These are phyloP conservation scores for Cyclocybe cylindracea DNA, from an alignment of 768 basidiomycete genomes.

Conservation along the genomic window DNA sequence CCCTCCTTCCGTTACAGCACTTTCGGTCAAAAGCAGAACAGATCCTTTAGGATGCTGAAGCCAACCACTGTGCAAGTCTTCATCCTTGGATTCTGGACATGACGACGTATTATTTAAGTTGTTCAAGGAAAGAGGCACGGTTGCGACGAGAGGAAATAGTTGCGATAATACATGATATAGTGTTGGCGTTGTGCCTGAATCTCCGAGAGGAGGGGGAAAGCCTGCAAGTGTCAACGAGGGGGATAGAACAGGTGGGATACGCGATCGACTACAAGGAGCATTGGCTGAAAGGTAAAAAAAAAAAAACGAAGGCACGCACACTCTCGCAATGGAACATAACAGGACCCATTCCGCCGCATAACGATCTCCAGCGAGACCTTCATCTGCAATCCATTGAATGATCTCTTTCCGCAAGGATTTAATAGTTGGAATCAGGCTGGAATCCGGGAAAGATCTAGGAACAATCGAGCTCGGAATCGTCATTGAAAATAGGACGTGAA, in stretches of 20 bases:
- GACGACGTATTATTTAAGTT: constrained; percentile 60
- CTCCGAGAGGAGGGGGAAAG: constrained; percentile 50
- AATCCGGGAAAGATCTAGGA: constrained; percentile 37
- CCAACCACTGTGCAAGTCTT: constrained; percentile 69
- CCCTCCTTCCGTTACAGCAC: constrained; percentile 66
- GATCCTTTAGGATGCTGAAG: constrained; percentile 71
- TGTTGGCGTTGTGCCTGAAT: constrained; percentile 37
- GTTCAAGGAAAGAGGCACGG: constrained; percentile 62
- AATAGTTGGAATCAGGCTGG: constrained; percentile 11
- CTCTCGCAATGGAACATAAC: constrained; percentile 55
- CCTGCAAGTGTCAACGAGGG: constrained; percentile 62
- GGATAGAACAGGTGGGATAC: constrained; percentile 66
- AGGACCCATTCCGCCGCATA: constrained; percentile 78
- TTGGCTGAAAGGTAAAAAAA: not conserved
- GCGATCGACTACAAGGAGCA: constrained; percentile 54
- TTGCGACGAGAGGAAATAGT: constrained; percentile 57
- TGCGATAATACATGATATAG: constrained; percentile 56
- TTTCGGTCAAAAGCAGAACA: constrained; percentile 64
- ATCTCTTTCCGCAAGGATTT: constrained; percentile 49
- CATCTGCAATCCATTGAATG: constrained; percentile 71
- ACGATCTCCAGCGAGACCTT: constrained; percentile 67
- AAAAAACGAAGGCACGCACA: constrained; percentile 47
- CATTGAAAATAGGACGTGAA: constrained; percentile 65
- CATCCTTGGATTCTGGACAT: constrained; percentile 68
- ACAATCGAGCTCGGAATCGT: constrained; percentile 41